Evolutionary conservation across 2,329 filamentous ascomycete genomes (phyloP).

Genomic region (Aspergillus udagawae): DNA sequence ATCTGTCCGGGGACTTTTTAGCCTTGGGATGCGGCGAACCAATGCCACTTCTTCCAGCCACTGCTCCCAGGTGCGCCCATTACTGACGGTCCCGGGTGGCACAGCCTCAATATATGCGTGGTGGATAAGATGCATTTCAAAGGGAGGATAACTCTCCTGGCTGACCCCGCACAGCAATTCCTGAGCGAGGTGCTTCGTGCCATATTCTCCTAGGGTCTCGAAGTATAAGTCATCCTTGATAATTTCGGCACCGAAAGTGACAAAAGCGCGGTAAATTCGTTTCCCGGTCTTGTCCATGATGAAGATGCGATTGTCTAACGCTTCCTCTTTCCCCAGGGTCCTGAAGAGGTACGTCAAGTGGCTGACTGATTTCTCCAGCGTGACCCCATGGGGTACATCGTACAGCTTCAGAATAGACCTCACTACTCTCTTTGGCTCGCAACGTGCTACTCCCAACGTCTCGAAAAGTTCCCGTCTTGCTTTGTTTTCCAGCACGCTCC

Average conservation of each 20-base stretch:
- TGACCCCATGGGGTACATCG: background rate
- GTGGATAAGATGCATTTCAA: slow-evolving; percentile 5
- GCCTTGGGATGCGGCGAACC: slow-evolving; percentile 3
- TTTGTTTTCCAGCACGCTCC: background rate
- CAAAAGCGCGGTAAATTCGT: background rate
- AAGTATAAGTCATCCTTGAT: slow-evolving; percentile 3
- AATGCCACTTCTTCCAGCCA: slow-evolving; percentile 2
- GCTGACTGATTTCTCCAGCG: background rate
- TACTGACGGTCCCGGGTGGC: background rate
- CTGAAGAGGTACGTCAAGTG: slow-evolving; percentile 2
- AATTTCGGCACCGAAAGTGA: background rate
- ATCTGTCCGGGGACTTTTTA: background rate
- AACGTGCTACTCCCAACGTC: background rate
- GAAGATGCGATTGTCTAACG: slow-evolving; percentile 3
- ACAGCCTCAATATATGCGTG: background rate
- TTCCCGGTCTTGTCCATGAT: background rate
- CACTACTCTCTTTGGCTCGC: background rate
- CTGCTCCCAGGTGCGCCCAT: slow-evolving; percentile 3
- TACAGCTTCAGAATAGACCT: slow-evolving; percentile 1
- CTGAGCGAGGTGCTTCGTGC: background rate
- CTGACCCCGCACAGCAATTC: background rate
- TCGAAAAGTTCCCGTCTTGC: background rate
- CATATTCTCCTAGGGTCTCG: background rate
- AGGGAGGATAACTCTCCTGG: background rate
- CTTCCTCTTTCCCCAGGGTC: background rate